Percentiles rank a stretch among this genome's conserved stretches.
Conservation (phyloP, 2,329 filamentous ascomycete species). For the Phaeosphaeriaceae sp. region DNA sequence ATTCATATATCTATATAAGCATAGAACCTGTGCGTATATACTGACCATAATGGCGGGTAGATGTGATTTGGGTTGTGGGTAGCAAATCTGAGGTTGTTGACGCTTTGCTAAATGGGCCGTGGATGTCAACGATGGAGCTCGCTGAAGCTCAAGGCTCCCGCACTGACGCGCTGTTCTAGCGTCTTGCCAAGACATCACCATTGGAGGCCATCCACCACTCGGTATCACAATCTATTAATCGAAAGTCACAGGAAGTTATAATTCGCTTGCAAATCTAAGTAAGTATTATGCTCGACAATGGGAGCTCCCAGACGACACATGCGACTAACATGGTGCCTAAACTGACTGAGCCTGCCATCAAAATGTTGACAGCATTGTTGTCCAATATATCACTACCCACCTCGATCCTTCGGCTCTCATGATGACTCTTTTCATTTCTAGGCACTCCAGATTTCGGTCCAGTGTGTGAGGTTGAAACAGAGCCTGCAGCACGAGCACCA, state of each 20-base stretch:
- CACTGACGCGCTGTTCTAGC: constrained; percentile 41
- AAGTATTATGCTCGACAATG: constrained; percentile 30
- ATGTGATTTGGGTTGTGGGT: too few species aligned
- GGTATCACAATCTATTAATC: too few species aligned
- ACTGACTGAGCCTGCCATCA: constrained; percentile 87
- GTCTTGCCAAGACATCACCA: constrained; percentile 30
- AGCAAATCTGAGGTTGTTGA: too few species aligned
- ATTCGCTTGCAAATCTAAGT: not conserved
- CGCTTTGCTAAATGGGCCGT: too few species aligned
- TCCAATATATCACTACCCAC: constrained; percentile 77
- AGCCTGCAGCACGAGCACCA: constrained; percentile 22
- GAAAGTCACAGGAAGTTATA: too few species aligned
- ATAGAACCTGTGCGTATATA: too few species aligned
- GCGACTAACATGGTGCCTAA: constrained; percentile 71
- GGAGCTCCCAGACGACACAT: constrained; percentile 39
- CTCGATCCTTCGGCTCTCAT: constrained; percentile 62
- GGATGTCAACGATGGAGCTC: constrained; percentile 4
- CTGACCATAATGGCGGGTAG: too few species aligned
- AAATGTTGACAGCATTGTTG: constrained; percentile 94
- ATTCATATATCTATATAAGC: too few species aligned
- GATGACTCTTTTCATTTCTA: constrained; percentile 38
- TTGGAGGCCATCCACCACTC: too few species aligned
- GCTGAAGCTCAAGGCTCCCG: constrained; percentile 36
- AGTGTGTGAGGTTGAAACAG: constrained; percentile 37
- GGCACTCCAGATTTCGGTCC: constrained; percentile 39